phyloP scores from a whole-genome alignment of 2,329 filamentous ascomycete genomes.

The Aureobasidium sp. region DNA sequence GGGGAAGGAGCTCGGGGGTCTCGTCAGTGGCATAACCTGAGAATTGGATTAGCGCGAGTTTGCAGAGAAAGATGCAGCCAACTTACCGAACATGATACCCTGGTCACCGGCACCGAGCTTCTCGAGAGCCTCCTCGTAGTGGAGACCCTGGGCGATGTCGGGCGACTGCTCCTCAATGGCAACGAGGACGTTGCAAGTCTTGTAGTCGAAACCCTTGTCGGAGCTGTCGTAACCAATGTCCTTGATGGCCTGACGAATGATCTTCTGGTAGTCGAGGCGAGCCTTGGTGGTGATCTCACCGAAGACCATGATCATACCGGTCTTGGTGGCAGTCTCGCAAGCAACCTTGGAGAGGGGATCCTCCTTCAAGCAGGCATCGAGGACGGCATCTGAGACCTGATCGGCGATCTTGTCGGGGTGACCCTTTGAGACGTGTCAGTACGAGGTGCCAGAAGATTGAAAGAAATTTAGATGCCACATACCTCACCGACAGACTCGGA shows the following conservation, averaged over 20 bases:
- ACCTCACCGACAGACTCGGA: constrained; percentile 45
- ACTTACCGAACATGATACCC: constrained; percentile 92
- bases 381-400: constrained; percentile 95
- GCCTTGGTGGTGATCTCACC: constrained; percentile 98
- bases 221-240: constrained; percentile 98
- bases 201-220: constrained; percentile 98
- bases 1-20: constrained; percentile 91
- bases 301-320: constrained; percentile 98
- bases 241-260: constrained; percentile 91
- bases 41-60: background rate
- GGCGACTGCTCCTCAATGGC: constrained; percentile 99
- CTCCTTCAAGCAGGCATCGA: constrained; percentile 92
- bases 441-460: background rate
- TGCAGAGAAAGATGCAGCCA: background rate
- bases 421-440: constrained; percentile 18
- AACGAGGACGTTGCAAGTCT: constrained; percentile 97
- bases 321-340: constrained; percentile 99
- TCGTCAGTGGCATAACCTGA: constrained; percentile 89
- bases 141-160: constrained; percentile 97
- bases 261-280: constrained; percentile 93
- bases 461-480: constrained; percentile 21
- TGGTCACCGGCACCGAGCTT: constrained; percentile 98
- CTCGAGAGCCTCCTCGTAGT: constrained; percentile 96
- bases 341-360: constrained; percentile 97
- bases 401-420: constrained; percentile 45